These are phyloP conservation scores for Guadua angustifolia DNA, from an alignment of 176 grass and related monocot species.

Conservation along the genomic window DNA sequence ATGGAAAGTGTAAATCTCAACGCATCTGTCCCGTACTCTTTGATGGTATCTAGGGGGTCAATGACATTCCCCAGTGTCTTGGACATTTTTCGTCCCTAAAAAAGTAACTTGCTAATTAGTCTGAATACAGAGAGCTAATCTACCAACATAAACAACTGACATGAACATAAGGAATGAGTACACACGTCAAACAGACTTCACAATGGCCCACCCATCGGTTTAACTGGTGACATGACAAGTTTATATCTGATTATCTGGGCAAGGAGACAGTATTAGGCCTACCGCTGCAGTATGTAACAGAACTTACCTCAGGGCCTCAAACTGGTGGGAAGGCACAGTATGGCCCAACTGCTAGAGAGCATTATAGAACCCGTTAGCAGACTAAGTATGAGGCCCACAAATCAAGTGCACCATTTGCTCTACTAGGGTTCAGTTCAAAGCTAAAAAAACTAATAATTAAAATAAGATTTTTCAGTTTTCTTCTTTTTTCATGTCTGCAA, in stretches of 20 bases:
- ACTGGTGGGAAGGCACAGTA: constrained; percentile 21
- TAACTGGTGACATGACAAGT: constrained; percentile 15
- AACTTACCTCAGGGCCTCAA: constrained; percentile 25
- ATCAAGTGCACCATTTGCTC: constrained; percentile 15
- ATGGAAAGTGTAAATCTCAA: constrained; percentile 94
- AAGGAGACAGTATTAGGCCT: background rate
- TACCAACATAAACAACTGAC: constrained; percentile 16
- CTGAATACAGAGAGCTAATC: constrained; percentile 22
- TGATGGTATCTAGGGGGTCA: constrained; percentile 94
- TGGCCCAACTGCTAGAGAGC: background rate
- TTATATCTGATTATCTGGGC: background rate
- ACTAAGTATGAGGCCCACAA: constrained; percentile 13
- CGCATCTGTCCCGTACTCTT: constrained; percentile 96
- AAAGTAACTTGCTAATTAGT: constrained; percentile 37
- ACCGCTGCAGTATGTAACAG: background rate
- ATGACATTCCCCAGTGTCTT: constrained; percentile 97
- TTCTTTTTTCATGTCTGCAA: background rate
- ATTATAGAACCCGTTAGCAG: constrained; percentile 16
- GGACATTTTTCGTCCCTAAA: constrained; percentile 95
- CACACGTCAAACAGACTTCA: constrained; percentile 20
- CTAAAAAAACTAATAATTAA: background rate
- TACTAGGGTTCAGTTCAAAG: constrained; percentile 7
- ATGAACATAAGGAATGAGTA: background rate
- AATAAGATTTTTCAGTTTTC: constrained; percentile 5
- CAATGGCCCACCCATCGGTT: constrained; percentile 1